Base-by-base conservation (phyloP, 2,329 filamentous ascomycete genomes). In the Huntiella abstrusa region DNA sequence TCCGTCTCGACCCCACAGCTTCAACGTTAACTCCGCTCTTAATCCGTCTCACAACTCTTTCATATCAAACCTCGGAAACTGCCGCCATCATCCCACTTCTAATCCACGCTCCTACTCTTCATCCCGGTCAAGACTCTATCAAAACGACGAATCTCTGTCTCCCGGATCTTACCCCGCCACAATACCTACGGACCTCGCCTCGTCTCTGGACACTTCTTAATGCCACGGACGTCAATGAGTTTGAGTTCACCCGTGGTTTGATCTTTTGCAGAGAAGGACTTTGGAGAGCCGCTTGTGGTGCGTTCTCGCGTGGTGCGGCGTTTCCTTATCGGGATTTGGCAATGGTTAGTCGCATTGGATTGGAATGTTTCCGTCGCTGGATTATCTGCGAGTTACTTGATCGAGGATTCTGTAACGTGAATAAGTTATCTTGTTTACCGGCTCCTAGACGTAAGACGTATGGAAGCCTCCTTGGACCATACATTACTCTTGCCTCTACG, bases 291-390 rank as follows among this genome's bases (percentile, higher is more conserved):
- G 79, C 81, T 0, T 62, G 69, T 12, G 67, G 68, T 34, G 75
- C 77, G 28, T 67, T 86, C 19, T 73, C 76, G 53, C 68, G 73
- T 49, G 71, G 75, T 38, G 65, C 93, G 33, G 73, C 77, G 3
- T 77, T 78, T 48, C 83, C 86, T 1, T 66, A 69, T 0, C 68
- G 65, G 44, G 77, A 77, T 15, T 65, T 68, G 32, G 2, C 28
- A 5, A 69, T 74, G 33, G 67, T 75, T 10, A 88, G 80, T 59
- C 79, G 77, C 58, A 69, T 92, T 43, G 91, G 91, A 80, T 68
- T 82, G 3, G 85, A 94, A 53, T 83, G 84, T 4, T 88, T 93
- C 66, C 92, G 88, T 63, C 92, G 88, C 61, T 95, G 85, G 82
- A 58, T 92, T 6, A 64, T 98, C 12, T 70, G 86, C 7, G 75